Evolutionary conservation across 257 asterid species (phyloP).

Genomic region (Salvia splendens): DNA sequence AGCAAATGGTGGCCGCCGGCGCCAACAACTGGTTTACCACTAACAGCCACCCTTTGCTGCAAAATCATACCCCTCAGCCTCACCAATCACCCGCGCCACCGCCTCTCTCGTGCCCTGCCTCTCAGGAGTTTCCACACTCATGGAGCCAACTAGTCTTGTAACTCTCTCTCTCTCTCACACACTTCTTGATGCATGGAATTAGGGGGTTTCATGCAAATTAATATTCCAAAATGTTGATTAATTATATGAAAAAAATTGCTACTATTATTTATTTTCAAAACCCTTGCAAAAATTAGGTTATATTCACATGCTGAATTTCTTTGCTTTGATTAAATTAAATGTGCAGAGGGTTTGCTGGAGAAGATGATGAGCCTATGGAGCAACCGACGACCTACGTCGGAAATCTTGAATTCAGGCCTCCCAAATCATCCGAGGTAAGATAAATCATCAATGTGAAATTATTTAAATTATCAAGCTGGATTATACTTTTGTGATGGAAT

Average conservation of each 20-base stretch:
- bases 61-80: constrained; percentile 12
- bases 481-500: no score
- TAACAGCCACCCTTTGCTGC: no score
- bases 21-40: no score
- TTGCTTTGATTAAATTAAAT: background rate
- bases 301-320: background rate
- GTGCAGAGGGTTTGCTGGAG: constrained; percentile 61
- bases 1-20: constrained; percentile 55
- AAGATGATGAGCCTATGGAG: constrained; percentile 42
- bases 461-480: no score
- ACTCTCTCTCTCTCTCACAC: constrained; percentile 23
- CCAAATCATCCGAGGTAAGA: constrained; percentile 13
- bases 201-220: background rate
- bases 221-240: no score
- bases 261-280: background rate
- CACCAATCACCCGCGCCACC: constrained; percentile 23
- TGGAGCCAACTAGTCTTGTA: constrained; percentile 79
- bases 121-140: constrained; percentile 58
- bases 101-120: constrained; percentile 43
- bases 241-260: background rate
- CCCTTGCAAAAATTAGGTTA: background rate
- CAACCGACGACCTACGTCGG: no score
- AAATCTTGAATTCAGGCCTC: constrained; percentile 14
- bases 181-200: constrained; percentile 13
- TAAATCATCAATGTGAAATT: no score